Evolutionary conservation across 495 filamentous ascomycete genomes (phyloP), one percentile per base, ranked within the genome.

Genomic region (Hapsidospora chrysogenum): DNA sequence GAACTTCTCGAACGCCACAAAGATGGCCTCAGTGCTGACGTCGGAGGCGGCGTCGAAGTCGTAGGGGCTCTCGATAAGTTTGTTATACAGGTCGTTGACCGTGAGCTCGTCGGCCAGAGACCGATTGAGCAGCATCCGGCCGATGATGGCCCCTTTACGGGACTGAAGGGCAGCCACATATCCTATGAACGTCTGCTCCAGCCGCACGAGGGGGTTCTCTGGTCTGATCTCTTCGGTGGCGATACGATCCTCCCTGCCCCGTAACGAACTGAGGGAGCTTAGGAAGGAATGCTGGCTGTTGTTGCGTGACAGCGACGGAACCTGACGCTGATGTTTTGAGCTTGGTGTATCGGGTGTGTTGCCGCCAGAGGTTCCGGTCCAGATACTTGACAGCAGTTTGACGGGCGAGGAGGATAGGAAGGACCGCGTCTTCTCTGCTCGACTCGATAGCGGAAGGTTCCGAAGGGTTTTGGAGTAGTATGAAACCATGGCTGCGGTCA

Each of bases 1-100:
- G 41, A 95, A 97, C 40, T 89, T 94, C 45, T 92, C 85, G 47
- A 97, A 97, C 1, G 87, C 82, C 13, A 78, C 77, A 45, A 95
- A 93, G 8, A 95, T 64, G n/a, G 87, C 76, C 49, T 94, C 85
- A 15, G 93, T 73, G 9, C 80, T 67, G 3, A 80, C 68, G 38
- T 93, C 80, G 1, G 74, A 71, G 3, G 80, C 73, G 9, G 74
- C 61, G 34, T 92, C 74, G 28, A 79, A 58, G 41, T 77, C 79
- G 33, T 66, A 74, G 0, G 85, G 80, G 42, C 81, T 75, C 52
- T 92, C 85, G 27, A 93, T 66, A 20, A 94, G 64, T 21, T 71
- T 62, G 45, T 93, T 94, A 57, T 92, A 94, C n/a, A 94, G 62
- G 42, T 92, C 84, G 49, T 93, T 92, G 34, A 92, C 76, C 1